phyloP scores from a whole-genome alignment of 2,329 filamentous ascomycete genomes.

The Penicillium sp. region DNA sequence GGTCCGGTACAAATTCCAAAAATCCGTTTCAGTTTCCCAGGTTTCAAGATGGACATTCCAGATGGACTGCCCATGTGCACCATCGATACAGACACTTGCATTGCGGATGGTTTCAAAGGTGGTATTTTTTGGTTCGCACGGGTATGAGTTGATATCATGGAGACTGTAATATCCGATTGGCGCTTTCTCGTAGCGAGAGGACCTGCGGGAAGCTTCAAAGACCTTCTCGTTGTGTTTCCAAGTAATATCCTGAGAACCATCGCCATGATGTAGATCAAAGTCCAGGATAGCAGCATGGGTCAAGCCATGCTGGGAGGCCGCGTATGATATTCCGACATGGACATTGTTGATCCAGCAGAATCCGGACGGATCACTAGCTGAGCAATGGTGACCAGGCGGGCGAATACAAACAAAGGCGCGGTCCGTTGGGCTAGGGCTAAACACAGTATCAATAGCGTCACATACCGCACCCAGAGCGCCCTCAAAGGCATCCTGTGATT shows the following conservation, averaged over 20 bases:
- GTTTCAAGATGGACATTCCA: constrained; percentile 95
- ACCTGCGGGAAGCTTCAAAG: constrained; percentile 65
- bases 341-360: constrained; percentile 99
- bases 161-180: constrained; percentile 95
- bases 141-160: constrained; percentile 98
- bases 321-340: constrained; percentile 93
- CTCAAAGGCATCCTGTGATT: constrained; percentile 84
- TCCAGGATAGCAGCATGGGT: constrained; percentile 94
- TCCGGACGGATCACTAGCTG: constrained; percentile 81
- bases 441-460: constrained; percentile 86
- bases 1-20: constrained; percentile 83
- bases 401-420: constrained; percentile 90
- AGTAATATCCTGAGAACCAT: constrained; percentile 91
- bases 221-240: constrained; percentile 85
- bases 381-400: constrained; percentile 95
- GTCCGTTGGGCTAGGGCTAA: constrained; percentile 63
- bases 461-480: constrained; percentile 90
- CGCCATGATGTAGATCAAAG: constrained; percentile 88
- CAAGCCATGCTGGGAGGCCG: constrained; percentile 75
- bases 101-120: constrained; percentile 82
- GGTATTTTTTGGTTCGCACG: constrained; percentile 84
- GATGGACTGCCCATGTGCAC: constrained; percentile 87
- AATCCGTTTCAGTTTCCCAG: constrained; percentile 80
- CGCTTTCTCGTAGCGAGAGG: constrained; percentile 74
- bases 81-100: constrained; percentile 90